These are phyloP conservation scores for Geosmithia morbida DNA, from an alignment of 2,329 filamentous ascomycete genomes.

Conservation along the genomic window DNA sequence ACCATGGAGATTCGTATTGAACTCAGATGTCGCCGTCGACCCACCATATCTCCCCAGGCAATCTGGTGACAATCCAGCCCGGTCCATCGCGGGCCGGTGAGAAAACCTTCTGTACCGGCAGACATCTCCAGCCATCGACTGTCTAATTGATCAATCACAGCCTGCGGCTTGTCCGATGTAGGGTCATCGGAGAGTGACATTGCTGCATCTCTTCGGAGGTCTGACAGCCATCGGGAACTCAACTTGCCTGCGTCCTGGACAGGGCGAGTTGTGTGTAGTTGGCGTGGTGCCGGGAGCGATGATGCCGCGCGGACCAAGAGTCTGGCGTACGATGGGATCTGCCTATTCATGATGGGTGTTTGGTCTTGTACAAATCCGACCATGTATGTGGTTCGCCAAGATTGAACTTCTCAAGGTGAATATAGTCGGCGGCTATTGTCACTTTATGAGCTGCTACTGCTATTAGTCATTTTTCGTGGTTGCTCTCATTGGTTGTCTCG, in stretches of 20 bases:
- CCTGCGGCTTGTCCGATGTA: background rate
- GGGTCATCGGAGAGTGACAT: background rate
- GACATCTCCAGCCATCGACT: conserved; percentile 55
- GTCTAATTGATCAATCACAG: conserved; percentile 8
- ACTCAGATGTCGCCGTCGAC: conserved; percentile 14
- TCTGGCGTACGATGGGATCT: background rate
- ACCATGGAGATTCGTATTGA: background rate
- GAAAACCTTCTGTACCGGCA: conserved; percentile 61
- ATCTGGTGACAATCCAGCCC: conserved; percentile 54
- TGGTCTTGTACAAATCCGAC: background rate
- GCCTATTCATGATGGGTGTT: background rate
- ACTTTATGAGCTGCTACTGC: too few relatives aligned
- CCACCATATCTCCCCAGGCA: conserved; percentile 77
- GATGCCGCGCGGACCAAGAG: background rate
- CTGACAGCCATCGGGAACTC: conserved; percentile 3
- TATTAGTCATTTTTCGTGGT: too few relatives aligned
- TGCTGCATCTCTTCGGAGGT: background rate
- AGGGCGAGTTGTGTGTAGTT: too few relatives aligned
- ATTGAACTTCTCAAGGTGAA: too few relatives aligned
- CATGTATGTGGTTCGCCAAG: too few relatives aligned
- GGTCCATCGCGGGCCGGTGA: conserved; percentile 42
- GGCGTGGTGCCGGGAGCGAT: too few relatives aligned
- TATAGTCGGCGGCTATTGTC: too few relatives aligned
- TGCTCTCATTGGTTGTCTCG: too few relatives aligned
- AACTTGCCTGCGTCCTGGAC: background rate